Conservation (phyloP, 306 rosid species). For the Geum urbanum region DNA sequence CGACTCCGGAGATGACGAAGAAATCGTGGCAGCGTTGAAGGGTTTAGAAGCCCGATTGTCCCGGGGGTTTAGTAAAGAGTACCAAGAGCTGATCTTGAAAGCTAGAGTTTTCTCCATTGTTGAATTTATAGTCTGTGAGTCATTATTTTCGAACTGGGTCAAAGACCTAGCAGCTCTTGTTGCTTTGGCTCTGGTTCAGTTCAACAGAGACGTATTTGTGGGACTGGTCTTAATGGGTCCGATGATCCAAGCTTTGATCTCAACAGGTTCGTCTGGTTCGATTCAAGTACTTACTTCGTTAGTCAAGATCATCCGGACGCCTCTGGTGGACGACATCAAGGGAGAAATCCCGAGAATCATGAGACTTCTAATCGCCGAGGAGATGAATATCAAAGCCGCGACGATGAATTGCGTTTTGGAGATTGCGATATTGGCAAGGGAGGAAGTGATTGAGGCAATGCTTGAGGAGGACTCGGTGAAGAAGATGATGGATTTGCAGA, state of each 20-base stretch:
- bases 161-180: slow-evolving; percentile 43
- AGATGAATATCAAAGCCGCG: slow-evolving; percentile 25
- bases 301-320: slow-evolving; percentile 38
- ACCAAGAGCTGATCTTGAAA: slow-evolving; percentile 23
- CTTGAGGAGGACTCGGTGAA: slow-evolving; percentile 34
- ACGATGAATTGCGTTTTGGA: slow-evolving; percentile 53
- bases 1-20: not conserved
- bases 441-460: slow-evolving; percentile 55
- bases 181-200: slow-evolving; percentile 41
- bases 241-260: slow-evolving; percentile 31
- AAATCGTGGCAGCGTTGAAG: not conserved
- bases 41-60: slow-evolving; percentile 12
- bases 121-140: slow-evolving; percentile 25
- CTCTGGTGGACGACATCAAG: slow-evolving; percentile 52
- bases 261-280: slow-evolving; percentile 35
- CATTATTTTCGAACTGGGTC: slow-evolving; percentile 34
- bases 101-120: slow-evolving; percentile 22
- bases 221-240: slow-evolving; percentile 76
- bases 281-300: slow-evolving; percentile 40
- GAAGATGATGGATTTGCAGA: slow-evolving; percentile 54
- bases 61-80: slow-evolving; percentile 20
- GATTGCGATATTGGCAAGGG: slow-evolving; percentile 45
- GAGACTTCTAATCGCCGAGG: slow-evolving; percentile 23
- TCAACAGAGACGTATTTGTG: slow-evolving; percentile 64
- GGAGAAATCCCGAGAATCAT: slow-evolving; percentile 40